Evolutionary conservation across 495 filamentous ascomycete species (phyloP).

Genomic region (Aspergillus sclerotioniger): DNA sequence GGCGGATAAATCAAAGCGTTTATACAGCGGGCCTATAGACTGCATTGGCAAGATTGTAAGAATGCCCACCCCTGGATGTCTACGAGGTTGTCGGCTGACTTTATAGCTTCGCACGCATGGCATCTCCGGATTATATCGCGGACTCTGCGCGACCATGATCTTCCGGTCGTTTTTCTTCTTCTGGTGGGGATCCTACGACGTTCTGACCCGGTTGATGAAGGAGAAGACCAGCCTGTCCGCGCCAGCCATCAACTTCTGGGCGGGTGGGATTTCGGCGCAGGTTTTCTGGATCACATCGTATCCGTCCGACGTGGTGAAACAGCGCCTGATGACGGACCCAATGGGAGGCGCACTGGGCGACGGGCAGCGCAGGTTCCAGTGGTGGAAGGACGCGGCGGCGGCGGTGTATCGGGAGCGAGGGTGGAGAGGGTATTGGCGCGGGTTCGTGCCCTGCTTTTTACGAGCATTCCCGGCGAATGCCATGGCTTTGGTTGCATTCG

Average conservation of each 20-base stretch:
- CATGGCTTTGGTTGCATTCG: constrained; percentile 88
- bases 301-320: constrained; percentile 93
- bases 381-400: constrained; percentile 78
- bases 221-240: constrained; percentile 67
- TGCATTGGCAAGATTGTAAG: constrained; percentile 68
- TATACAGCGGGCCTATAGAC: constrained; percentile 86
- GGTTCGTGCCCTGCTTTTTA: constrained; percentile 89
- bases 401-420: constrained; percentile 75
- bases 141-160: constrained; percentile 76
- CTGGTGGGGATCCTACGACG: constrained; percentile 93
- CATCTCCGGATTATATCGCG: constrained; percentile 76
- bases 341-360: constrained; percentile 69
- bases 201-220: constrained; percentile 67
- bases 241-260: constrained; percentile 93
- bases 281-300: constrained; percentile 92
- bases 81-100: neutral
- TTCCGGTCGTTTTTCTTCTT: constrained; percentile 95
- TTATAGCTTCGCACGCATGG: constrained; percentile 59
- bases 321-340: constrained; percentile 94
- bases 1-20: constrained; percentile 64
- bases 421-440: constrained; percentile 81
- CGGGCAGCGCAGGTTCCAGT: constrained; percentile 63
- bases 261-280: constrained; percentile 87
- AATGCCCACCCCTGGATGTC: neutral
- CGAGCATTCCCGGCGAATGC: constrained; percentile 97